Percentiles rank a stretch among this genome's conserved stretches.
These are phyloP conservation scores for Calonectria ilicicola DNA, from an alignment of 2,329 filamentous ascomycete species.

Conservation along the genomic window DNA sequence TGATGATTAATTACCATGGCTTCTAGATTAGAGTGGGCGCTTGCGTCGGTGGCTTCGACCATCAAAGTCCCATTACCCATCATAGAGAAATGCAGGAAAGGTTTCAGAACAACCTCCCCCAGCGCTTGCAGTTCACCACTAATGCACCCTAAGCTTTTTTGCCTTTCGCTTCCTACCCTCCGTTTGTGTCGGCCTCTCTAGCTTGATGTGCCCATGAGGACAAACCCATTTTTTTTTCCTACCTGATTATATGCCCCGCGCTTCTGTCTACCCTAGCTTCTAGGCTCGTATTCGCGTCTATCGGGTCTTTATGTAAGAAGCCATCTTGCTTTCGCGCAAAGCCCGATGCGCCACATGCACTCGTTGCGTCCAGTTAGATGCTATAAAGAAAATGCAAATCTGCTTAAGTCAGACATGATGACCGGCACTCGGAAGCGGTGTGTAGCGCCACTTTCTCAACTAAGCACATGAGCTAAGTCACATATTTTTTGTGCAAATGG, in stretches of 20 bases:
- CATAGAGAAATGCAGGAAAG: not conserved
- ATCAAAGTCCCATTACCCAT: not conserved
- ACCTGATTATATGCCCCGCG: not conserved
- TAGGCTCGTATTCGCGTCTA: not conserved
- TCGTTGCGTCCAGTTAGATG: not conserved
- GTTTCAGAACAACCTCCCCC: not conserved
- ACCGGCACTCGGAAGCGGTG: not conserved
- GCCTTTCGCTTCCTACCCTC: too few relatives aligned
- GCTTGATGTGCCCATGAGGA: too few relatives aligned
- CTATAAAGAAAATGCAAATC: not conserved
- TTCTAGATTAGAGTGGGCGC: too few relatives aligned
- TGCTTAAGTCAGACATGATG: not conserved
- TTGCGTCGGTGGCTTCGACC: too few relatives aligned
- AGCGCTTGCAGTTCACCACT: too few relatives aligned
- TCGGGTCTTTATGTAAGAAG: not conserved
- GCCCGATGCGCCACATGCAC: not conserved
- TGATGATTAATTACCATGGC: too few relatives aligned
- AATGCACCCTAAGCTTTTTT: too few relatives aligned
- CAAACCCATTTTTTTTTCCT: not conserved
- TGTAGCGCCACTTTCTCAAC: not conserved
- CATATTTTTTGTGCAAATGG: not conserved
- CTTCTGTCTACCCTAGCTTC: not conserved
- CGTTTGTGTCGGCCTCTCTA: too few relatives aligned
- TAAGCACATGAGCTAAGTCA: not conserved
- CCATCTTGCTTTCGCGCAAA: not conserved